Evolutionary conservation across 441 rosid genomes (phyloP).

Genomic region (Hura crepitans): DNA sequence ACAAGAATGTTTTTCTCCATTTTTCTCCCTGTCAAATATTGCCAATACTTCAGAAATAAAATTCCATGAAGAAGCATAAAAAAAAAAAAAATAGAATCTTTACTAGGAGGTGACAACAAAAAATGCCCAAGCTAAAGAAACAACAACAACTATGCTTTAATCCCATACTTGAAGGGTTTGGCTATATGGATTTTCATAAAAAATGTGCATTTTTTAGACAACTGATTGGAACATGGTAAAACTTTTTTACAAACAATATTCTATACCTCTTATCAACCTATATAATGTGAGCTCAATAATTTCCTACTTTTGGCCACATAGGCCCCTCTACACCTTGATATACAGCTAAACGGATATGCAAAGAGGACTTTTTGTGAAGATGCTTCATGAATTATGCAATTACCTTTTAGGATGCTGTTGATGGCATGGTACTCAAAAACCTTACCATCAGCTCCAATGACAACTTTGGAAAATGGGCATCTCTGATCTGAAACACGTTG

Average conservation of each 20-base stretch:
- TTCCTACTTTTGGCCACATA: no score
- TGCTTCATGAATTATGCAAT: neutral
- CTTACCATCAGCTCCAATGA: neutral
- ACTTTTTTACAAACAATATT: neutral
- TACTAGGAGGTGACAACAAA: neutral
- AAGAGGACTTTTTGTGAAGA: neutral
- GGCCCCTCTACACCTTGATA: neutral
- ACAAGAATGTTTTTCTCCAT: constrained; percentile 5
- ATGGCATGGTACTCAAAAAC: neutral
- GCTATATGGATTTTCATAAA: no score
- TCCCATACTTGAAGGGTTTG: no score
- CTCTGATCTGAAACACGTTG: neutral
- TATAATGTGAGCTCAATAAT: neutral
- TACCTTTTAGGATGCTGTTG: neutral
- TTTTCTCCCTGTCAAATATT: neutral
- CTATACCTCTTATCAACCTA: neutral
- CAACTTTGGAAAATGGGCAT: neutral
- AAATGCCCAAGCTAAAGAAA: neutral
- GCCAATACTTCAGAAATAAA: neutral
- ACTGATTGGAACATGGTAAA: neutral
- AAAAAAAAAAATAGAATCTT: neutral
- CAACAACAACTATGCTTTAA: no score
- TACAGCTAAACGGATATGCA: neutral
- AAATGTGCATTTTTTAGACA: neutral
- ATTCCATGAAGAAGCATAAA: no score